Percentiles rank a stretch among this genome's conserved stretches.
These are phyloP conservation scores for Colletotrichum liriopes DNA, from an alignment of 2,329 filamentous ascomycete species.

Conservation along the genomic window DNA sequence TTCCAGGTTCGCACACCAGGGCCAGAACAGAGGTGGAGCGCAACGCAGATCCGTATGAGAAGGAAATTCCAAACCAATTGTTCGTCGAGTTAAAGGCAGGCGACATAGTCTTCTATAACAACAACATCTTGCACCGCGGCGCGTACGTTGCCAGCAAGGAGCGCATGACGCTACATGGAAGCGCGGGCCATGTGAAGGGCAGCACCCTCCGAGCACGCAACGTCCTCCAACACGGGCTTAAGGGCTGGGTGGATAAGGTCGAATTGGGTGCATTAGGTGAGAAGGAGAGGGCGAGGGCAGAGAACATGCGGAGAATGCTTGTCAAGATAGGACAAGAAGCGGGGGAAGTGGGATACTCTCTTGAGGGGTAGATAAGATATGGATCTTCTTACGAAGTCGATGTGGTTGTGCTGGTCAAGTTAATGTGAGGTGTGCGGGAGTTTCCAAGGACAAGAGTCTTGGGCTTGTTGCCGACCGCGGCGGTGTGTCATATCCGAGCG, in stretches of 20 bases:
- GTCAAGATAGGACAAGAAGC: constrained; percentile 74
- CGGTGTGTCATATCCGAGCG: constrained; percentile 39
- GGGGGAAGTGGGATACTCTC: constrained; percentile 75
- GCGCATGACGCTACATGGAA: constrained; percentile 81
- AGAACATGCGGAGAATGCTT: constrained; percentile 75
- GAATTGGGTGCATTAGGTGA: constrained; percentile 67
- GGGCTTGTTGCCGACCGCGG: constrained; percentile 15
- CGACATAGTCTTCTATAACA: constrained; percentile 90
- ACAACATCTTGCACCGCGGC: constrained; percentile 86
- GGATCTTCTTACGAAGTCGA: constrained; percentile 21
- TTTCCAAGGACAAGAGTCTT: constrained; percentile 29
- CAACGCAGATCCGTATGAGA: constrained; percentile 75
- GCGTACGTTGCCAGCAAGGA: constrained; percentile 73
- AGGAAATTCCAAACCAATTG: constrained; percentile 73
- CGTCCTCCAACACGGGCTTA: constrained; percentile 82
- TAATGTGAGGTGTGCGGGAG: constrained; percentile 15
- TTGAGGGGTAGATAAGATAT: constrained; percentile 56
- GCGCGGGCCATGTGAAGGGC: constrained; percentile 74
- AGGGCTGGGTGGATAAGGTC: constrained; percentile 74
- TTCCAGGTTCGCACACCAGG: constrained; percentile 83
- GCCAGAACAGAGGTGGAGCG: constrained; percentile 81
- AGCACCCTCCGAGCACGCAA: constrained; percentile 75
- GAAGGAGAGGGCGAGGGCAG: constrained; percentile 65
- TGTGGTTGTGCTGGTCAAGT: background rate
- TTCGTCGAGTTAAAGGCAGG: constrained; percentile 79